Evolutionary conservation across 1,284 basidiomycete genomes (phyloP).

Genomic region (Apiotrichum brassicae): DNA sequence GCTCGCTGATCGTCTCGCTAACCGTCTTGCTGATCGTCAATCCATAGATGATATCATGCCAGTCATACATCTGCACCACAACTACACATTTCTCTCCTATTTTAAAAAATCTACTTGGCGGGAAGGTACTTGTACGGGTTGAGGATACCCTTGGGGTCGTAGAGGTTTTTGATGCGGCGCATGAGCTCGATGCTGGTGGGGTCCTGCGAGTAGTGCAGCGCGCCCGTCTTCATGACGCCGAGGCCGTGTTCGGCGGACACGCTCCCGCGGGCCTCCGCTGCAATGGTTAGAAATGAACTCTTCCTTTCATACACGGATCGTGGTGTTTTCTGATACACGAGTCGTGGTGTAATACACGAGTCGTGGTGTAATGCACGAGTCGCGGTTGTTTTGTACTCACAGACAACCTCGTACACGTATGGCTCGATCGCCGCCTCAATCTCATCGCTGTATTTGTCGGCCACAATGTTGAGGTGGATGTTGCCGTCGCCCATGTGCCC

Average conservation of each 20-base stretch:
- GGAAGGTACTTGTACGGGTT: conserved; percentile 50
- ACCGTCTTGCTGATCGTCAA: too few relatives aligned
- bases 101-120: too few relatives aligned
- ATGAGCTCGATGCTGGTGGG: conserved; percentile 75
- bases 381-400: conserved; percentile 24
- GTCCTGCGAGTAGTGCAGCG: conserved; percentile 82
- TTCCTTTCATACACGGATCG: too few relatives aligned
- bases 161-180: conserved; percentile 82
- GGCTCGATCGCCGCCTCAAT: conserved; percentile 86
- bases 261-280: conserved; percentile 62
- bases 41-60: too few relatives aligned
- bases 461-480: conserved; percentile 90
- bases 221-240: conserved; percentile 85
- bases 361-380: too few relatives aligned
- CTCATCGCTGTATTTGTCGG: conserved; percentile 71
- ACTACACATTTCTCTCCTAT: too few relatives aligned
- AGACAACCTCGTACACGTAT: conserved; percentile 87
- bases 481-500: conserved; percentile 98
- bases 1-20: too few relatives aligned
- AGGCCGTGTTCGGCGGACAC: conserved; percentile 97
- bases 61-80: too few relatives aligned
- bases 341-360: too few relatives aligned
- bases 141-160: conserved; percentile 87
- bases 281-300: too few relatives aligned
- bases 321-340: too few relatives aligned